Percentiles rank a stretch among this genome's conserved stretches.
Conservation (phyloP, 2,329 filamentous ascomycete species). For the Geosmithia flava region DNA sequence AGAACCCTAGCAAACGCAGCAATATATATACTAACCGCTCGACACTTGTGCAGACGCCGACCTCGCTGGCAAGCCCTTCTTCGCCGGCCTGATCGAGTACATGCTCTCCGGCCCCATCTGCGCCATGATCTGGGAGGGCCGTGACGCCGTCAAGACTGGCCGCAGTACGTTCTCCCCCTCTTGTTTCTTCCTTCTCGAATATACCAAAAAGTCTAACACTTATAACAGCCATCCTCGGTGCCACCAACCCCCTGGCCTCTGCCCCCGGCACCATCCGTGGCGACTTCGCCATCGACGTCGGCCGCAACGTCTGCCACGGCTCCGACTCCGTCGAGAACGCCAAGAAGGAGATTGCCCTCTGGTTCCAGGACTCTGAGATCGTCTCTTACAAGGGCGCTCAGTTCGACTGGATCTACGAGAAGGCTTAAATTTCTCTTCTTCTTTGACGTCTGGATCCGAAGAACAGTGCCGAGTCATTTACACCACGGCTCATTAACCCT, state of each 20-base stretch:
- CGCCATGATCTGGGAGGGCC: conserved; percentile 99
- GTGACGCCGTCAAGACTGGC: conserved; percentile 98
- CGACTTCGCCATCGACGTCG: conserved; percentile 68
- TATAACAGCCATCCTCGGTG: conserved; percentile 69
- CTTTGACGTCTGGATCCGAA: background rate
- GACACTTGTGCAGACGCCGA: conserved; percentile 51
- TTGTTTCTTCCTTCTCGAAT: background rate
- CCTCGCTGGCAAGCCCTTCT: conserved; percentile 91
- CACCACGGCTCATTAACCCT: background rate
- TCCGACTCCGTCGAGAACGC: conserved; percentile 98
- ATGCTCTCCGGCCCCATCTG: conserved; percentile 83
- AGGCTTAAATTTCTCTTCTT: conserved; percentile 33
- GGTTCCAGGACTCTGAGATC: conserved; percentile 88
- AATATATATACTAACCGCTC: conserved; percentile 11
- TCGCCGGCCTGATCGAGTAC: conserved; percentile 88
- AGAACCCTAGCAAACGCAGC: background rate
- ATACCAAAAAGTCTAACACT: background rate
- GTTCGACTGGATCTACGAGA: conserved; percentile 97
- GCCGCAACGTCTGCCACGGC: conserved; percentile 99
- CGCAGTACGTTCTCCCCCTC: conserved; percentile 47
- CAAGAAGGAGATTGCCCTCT: conserved; percentile 98
- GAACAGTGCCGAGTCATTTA: background rate
- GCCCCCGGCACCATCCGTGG: conserved; percentile 97
- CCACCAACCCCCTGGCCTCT: conserved; percentile 95
- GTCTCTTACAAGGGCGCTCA: conserved; percentile 73